phyloP scores from a whole-genome alignment of 208 protist genomes.

The Trypanosoma congolense region DNA sequence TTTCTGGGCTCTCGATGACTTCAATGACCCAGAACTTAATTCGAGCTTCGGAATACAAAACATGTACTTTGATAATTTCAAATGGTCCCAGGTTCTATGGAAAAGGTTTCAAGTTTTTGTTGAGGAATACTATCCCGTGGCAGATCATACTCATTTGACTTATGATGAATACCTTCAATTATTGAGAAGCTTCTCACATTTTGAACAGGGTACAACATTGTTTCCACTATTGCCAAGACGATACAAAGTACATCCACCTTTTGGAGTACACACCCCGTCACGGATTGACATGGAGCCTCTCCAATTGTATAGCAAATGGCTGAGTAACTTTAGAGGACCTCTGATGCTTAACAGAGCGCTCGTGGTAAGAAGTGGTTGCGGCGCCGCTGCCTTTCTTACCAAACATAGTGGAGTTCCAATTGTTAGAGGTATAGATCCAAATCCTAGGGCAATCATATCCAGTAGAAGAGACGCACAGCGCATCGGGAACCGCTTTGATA shows the following conservation, averaged over 20 bases:
- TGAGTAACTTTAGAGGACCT: constrained; percentile 56
- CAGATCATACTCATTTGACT: constrained; percentile 73
- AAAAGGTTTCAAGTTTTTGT: constrained; percentile 80
- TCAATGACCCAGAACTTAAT: constrained; percentile 85
- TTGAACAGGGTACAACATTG: constrained; percentile 63
- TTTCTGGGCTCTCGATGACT: constrained; percentile 84
- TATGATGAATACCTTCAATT: constrained; percentile 79
- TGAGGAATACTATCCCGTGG: constrained; percentile 76
- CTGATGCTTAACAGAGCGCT: constrained; percentile 70
- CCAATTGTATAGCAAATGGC: constrained; percentile 65
- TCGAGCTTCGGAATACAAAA: constrained; percentile 87
- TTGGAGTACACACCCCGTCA: constrained; percentile 43
- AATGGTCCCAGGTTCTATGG: constrained; percentile 87
- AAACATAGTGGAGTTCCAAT: constrained; percentile 60
- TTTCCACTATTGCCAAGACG: constrained; percentile 41
- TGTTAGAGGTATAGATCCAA: constrained; percentile 72
- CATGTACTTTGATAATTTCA: constrained; percentile 88
- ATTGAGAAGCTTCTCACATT: constrained; percentile 70
- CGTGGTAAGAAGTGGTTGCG: constrained; percentile 50
- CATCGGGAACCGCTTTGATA: constrained; percentile 29
- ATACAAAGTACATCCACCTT: constrained; percentile 63
- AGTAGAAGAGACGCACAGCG: constrained; percentile 42
- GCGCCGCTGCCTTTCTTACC: constrained; percentile 47
- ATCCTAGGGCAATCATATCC: constrained; percentile 48
- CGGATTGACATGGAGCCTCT: constrained; percentile 65